Base-by-base conservation (phyloP, 345 rosid genomes). In the Eucalyptus albens region DNA sequence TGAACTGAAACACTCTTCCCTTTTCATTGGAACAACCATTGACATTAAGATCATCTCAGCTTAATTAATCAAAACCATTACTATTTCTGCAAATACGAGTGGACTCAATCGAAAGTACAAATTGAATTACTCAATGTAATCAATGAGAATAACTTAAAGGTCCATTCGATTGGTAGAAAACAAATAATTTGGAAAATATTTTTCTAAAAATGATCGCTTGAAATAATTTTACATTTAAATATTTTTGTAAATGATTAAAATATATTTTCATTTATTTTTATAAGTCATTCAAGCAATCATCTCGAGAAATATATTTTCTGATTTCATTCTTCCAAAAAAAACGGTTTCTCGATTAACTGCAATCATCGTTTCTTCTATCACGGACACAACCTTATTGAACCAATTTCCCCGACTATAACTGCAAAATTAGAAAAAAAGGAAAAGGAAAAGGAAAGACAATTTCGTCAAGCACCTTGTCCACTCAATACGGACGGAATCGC, bases 1-100 rank as follows among this genome's bases (percentile, higher is more conserved):
- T 91, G 88, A 96, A 96, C 81, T 90, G 90, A 83, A 92, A 86
- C 77, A 86, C 77, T 95, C 96, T 82, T 87, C 96, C 98, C 91
- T 96, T 96, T 86, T 93, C 99, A 90, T 96, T 95, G 96, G 96
- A 87, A 27, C 29, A 47, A 21, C 81, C 22, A 56, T 29, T 3
- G 7, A 24, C 81, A 3, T 29, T 5, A 9, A 59, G 50, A 27
- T 60, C 45, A 86, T 15, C 3, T 11, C 81, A 3, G 19, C 53
- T 24, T 4, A 67, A 44, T 40, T 37, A 45, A 67, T 50, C 56
- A 88, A 29, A 67, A 87, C 47, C 15, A 21, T 3, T 40, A 19
- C 45, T 3, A 72, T 44, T 82, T 4, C 49, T 17, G 89, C 89
- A n/a, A 37, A 37, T 9, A 10, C 3, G 2, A 10, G 45, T 1